Base-by-base conservation (phyloP, 2,329 filamentous ascomycete species). In the Epicoccum sorghinum region DNA sequence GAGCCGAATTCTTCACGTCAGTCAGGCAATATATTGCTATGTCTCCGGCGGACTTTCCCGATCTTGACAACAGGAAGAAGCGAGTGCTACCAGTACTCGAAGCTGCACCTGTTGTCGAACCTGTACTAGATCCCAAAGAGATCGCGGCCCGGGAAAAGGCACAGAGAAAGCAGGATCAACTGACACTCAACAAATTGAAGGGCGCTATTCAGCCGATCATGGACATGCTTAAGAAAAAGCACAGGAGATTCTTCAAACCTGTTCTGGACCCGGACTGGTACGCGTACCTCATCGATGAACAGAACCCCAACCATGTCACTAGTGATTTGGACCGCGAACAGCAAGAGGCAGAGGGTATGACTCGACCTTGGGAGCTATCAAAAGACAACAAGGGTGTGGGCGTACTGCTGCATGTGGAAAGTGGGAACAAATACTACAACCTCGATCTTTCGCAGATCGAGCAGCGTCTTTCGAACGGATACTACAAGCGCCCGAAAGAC, bases 381-480 rank as follows among this genome's bases (percentile, higher is more conserved):
- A 87, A 86, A 64, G 93, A 99, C 71, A 87, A 87, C 59, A 85
- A 95, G 60, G 93, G 89, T 7, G 86, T 89, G 9, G 82, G 86
- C 36, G 92, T 93, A 13, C 79, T 99, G 39, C 81, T 86, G 35
- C 90, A 98, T 61, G 86, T 85, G 4, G 82, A 83, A 2, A 90
- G 86, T 1, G 86, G 86, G 52, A 96, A 95, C 73, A 95, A 93
- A 73, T 98, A 88, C 74, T 98, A 97, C 79, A 99, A 99, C 64
- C 80, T 99, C 40, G 93, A 98, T 69, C 90, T 93, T 9, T 89
- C 89, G 3, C 93, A 89, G 1, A 97, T 99, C 47, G 95, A 99
- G 77, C 92, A 96, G 72, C 88, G 95, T n/a, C 80, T 99, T 30
- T 96, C 92, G 4, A 98, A 99, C 72, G 95, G 95, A 4, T 99